These are phyloP conservation scores for Neoascochyta sp. DNA, from an alignment of 2,329 filamentous ascomycete species.

Conservation along the genomic window DNA sequence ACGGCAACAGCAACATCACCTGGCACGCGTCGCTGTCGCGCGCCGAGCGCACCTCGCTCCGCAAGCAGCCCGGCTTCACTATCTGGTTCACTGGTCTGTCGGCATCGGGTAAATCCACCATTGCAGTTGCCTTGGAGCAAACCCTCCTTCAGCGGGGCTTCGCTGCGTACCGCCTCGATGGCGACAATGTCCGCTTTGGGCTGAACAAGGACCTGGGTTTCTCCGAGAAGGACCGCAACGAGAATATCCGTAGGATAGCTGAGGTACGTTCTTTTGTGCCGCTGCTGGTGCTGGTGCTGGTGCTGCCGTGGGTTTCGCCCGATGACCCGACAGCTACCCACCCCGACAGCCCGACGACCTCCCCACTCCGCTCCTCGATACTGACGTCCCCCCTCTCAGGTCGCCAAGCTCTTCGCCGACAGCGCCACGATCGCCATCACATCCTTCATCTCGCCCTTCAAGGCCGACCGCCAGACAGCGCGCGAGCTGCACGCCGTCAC, in stretches of 20 bases:
- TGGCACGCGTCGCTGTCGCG: slow-evolving; percentile 82
- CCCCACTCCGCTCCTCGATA: too few species aligned
- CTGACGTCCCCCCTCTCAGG: slow-evolving; percentile 44
- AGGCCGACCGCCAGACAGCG: slow-evolving; percentile 77
- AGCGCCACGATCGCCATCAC: slow-evolving; percentile 82
- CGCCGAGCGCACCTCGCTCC: slow-evolving; percentile 67
- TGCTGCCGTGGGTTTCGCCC: too few species aligned
- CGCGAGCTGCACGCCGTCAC: slow-evolving; percentile 71
- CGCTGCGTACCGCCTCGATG: slow-evolving; percentile 87
- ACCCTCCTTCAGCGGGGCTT: slow-evolving; percentile 84
- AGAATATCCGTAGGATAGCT: slow-evolving; percentile 95
- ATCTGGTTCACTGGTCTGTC: slow-evolving; percentile 98
- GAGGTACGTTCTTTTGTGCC: slow-evolving; percentile 50
- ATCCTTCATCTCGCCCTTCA: slow-evolving; percentile 95
- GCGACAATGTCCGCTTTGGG: slow-evolving; percentile 97
- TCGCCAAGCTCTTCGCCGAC: slow-evolving; percentile 96
- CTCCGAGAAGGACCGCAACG: slow-evolving; percentile 85
- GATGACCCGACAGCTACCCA: too few species aligned
- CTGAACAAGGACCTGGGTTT: slow-evolving; percentile 98
- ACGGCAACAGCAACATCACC: slow-evolving; percentile 70
- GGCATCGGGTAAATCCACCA: slow-evolving; percentile 94
- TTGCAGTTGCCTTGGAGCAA: slow-evolving; percentile 94
- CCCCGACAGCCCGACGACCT: too few species aligned
- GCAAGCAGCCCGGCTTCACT: slow-evolving; percentile 85
- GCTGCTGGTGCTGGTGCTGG: not conserved